phyloP scores from a whole-genome alignment of 257 asterid species.

The Coffea eugenioides region DNA sequence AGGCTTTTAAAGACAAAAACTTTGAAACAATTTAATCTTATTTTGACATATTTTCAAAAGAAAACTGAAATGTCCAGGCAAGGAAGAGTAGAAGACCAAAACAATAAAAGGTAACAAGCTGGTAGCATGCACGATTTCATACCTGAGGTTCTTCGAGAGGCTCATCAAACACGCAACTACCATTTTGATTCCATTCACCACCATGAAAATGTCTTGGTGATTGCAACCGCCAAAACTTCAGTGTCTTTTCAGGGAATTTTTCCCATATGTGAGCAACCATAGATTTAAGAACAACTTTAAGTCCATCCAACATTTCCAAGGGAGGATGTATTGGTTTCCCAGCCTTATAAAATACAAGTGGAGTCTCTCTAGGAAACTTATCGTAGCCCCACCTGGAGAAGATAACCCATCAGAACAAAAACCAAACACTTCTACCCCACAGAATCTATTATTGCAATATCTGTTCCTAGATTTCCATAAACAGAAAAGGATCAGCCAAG shows the following conservation, averaged over 20 bases:
- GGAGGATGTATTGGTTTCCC: slow-evolving; percentile 75
- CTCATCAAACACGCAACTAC: slow-evolving; percentile 77
- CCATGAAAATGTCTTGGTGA: slow-evolving; percentile 97
- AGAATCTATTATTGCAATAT: not conserved
- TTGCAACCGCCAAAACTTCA: slow-evolving; percentile 89
- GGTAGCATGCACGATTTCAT: not conserved
- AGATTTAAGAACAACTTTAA: slow-evolving; percentile 61
- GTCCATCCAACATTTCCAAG: slow-evolving; percentile 60
- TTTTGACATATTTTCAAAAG: not conserved
- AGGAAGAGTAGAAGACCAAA: not conserved
- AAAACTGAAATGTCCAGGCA: not conserved
- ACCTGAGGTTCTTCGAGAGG: slow-evolving; percentile 83
- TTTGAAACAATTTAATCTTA: not conserved
- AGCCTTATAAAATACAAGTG: slow-evolving; percentile 75
- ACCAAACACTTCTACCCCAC: not conserved
- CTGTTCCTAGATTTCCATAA: not conserved
- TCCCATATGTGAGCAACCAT: slow-evolving; percentile 68
- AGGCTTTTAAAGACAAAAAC: not conserved
- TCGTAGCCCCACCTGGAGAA: slow-evolving; percentile 84
- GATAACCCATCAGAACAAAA: slow-evolving; percentile 14
- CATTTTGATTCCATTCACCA: slow-evolving; percentile 96
- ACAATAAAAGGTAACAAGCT: not conserved
- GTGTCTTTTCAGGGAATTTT: slow-evolving; percentile 50
- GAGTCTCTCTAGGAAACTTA: slow-evolving; percentile 82
- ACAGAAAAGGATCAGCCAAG: not conserved